phyloP scores from a whole-genome alignment of 441 rosid species.

The Hura crepitans region DNA sequence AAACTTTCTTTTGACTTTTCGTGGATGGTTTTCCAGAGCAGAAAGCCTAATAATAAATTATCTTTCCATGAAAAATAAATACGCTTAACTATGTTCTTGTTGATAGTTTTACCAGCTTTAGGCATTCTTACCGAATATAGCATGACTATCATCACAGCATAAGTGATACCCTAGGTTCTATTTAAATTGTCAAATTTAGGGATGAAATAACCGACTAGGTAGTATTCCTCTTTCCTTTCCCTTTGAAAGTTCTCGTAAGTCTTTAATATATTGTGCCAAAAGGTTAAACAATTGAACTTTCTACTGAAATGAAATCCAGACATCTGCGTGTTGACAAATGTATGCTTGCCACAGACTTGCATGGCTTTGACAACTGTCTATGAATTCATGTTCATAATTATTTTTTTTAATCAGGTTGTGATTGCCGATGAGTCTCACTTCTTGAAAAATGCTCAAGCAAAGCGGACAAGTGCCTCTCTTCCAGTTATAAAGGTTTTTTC shows the following conservation, averaged over 20 bases:
- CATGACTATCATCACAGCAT: background rate
- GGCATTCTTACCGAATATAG: background rate
- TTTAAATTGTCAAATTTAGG: background rate
- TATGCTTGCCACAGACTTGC: background rate
- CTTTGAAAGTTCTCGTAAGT: background rate
- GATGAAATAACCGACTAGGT: background rate
- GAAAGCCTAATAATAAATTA: background rate
- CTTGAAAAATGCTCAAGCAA: slow-evolving; percentile 94
- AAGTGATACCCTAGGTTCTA: background rate
- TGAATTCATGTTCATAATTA: slow-evolving; percentile 18
- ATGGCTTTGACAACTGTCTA: background rate
- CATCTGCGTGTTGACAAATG: background rate
- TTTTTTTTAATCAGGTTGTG: slow-evolving; percentile 54
- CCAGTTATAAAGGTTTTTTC: slow-evolving; percentile 78
- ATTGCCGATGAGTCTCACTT: slow-evolving; percentile 98
- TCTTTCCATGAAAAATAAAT: background rate
- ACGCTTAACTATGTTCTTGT: background rate
- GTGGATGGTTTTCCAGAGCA: background rate
- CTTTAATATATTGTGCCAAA: background rate
- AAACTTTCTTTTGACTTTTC: background rate
- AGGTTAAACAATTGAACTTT: background rate
- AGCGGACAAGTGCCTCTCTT: slow-evolving; percentile 77
- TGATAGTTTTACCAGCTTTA: background rate
- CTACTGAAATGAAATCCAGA: background rate
- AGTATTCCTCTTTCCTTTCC: background rate